Evolutionary conservation across 805 yeast species (phyloP), one percentile per base, ranked within the genome.

Genomic region (Candida morakotiae): DNA sequence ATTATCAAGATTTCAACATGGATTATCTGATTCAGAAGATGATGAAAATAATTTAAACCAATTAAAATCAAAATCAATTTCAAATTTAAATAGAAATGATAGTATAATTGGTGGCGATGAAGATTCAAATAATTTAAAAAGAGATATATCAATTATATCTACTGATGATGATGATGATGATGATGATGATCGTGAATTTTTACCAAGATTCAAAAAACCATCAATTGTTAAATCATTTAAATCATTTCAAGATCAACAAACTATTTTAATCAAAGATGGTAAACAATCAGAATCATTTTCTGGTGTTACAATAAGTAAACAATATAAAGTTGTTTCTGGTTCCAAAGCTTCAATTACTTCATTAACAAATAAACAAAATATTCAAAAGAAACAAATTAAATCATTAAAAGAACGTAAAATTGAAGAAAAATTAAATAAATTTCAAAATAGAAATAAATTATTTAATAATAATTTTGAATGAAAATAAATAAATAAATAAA

Each of bases 261-360:
- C 58, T 10, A 63, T 59, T 23, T 67, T 60, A 38, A 64, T 65
- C 38, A 72, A 65, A 25, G 71, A 69, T 17, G 64, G 60, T 17
- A 48, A 52, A 17, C 44, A 40, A 13, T 17, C 28, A 6, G 42
- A 39, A n/a, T 25, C 28, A 9, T 67, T 67, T 42, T 51, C 63
- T 16, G 72, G 73, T 5, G 83, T 81, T 14, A 76, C 75, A 1
- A 56, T 77, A 4, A 67, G 77, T 31, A 73, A 73, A 23, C 67
- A 72, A 20, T 75, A 76, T 48, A 78, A 69, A 52, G 68, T 71
- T 9, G 81, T 77, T 1, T 67, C 77, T 1, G 75, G 81, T 6
- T 61, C 75, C 4, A 73, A 68, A 42, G 76, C 83, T 1, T 75
- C 83, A 7, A 72, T 83, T 44, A 72, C 81, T 31, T 73, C 72